A percentile compares a stretch with the other conserved stretches of the same genome.
These are phyloP conservation scores for Aspergillus bertholletiae DNA, from an alignment of 495 filamentous ascomycete genomes.

Conservation along the genomic window DNA sequence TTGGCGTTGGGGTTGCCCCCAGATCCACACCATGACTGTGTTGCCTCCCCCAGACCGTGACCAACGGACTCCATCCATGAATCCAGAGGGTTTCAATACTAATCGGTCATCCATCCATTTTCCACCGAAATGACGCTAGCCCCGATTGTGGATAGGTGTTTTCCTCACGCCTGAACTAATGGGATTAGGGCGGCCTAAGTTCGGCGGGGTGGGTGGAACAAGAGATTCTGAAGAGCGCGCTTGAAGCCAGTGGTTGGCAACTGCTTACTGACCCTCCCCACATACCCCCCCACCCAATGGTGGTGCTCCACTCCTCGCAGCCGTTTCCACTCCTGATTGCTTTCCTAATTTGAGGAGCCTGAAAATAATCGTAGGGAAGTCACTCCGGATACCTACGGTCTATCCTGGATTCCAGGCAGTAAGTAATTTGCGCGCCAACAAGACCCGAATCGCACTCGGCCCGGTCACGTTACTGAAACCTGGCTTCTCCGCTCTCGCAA, in stretches of 20 bases:
- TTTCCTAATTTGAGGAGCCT: not conserved
- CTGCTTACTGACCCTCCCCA: not conserved
- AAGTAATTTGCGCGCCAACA: too few species aligned
- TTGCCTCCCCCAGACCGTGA: conserved; percentile 28
- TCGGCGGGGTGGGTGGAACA: conserved; percentile 15
- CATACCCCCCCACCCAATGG: conserved; percentile 1
- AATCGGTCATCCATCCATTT: conserved; percentile 9
- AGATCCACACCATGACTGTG: conserved; percentile 20
- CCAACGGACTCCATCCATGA: conserved; percentile 9
- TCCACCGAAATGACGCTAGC: conserved; percentile 3
- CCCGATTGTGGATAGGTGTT: not conserved
- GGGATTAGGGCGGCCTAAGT: conserved; percentile 12
- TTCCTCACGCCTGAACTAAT: conserved; percentile 8
- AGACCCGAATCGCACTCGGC: conserved; percentile 17
- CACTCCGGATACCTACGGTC: not conserved
- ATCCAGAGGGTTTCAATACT: conserved; percentile 7
- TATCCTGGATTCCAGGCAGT: too few species aligned
- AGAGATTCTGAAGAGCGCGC: conserved; percentile 7
- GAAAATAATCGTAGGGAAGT: not conserved
- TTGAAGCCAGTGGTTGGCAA: not conserved
- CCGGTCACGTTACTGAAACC: conserved; percentile 29
- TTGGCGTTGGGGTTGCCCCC: conserved; percentile 23
- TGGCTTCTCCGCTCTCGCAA: not conserved
- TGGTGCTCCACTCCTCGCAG: not conserved
- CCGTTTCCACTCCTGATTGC: conserved; percentile 9